Evolutionary conservation across 331 rosid species (phyloP), one percentile per base, ranked within the genome.

Genomic region (Arachis monticola): DNA sequence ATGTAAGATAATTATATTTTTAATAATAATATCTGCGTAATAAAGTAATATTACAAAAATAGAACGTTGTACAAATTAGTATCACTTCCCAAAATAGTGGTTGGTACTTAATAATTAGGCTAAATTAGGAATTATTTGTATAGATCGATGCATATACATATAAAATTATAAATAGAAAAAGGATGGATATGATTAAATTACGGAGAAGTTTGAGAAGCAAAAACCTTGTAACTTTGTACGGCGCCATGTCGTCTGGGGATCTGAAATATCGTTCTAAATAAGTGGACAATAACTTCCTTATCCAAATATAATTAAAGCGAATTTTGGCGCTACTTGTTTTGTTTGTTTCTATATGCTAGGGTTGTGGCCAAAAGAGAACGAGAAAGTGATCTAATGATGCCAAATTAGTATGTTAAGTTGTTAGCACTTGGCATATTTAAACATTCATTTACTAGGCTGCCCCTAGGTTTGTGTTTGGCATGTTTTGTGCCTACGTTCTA

Each of bases 251-350:
- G 64, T 71, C 60, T 41, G 61, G 75, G 69, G 56, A 30, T 71
- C 64, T 13, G 3, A 57, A 46, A 10, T 58, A 47, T 38, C 17
- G 46, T 57, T 73, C 60, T 30, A 67, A 81, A 81, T 76, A 50
- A 51, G 80, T 81, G 85, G 84, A 80, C 80, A 22, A 58, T 41
- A 81, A 59, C 74, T 51, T 59, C 72, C 81, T 76, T 76, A 81
- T 81, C 81, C 78, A 35, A 58, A 57, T 44, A 44, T 8, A 44
- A 64, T 65, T 65, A 51, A 65, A 65, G 42, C 60, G 40, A 48
- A 7, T 31, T 71, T 76, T 76, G 85, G 75, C 35, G 1, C 68
- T 60, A 58, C 67, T 59, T 64, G 8, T 45, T 68, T 48, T 68
- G 80, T 69, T 64, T 61, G 9, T 38, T 60, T 50, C 55, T 61